phyloP scores from a whole-genome alignment of 2,329 filamentous ascomycete species.

The Apiospora marii region DNA sequence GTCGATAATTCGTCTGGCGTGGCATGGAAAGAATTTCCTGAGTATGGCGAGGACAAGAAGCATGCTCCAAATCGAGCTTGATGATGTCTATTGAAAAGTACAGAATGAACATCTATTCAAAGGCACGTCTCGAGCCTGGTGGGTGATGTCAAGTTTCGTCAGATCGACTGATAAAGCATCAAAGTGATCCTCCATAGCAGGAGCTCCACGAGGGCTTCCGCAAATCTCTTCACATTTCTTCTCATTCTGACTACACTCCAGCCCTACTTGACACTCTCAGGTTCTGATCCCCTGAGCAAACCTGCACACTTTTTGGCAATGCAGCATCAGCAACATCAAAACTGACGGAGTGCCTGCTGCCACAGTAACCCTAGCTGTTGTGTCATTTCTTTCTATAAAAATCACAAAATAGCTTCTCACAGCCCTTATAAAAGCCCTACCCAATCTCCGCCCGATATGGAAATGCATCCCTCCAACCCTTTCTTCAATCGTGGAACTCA shows the following conservation, averaged over 20 bases:
- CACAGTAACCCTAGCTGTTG: background rate
- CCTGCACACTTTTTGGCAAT: background rate
- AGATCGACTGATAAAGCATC: background rate
- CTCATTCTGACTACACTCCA: background rate
- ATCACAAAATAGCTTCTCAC: no score
- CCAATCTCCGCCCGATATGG: background rate
- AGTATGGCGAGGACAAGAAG: background rate
- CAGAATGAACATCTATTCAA: background rate
- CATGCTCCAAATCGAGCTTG: background rate
- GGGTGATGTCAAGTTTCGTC: background rate
- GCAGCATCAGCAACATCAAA: background rate
- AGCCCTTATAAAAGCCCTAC: background rate
- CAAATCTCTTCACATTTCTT: background rate
- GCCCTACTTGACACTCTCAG: background rate
- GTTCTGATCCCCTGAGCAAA: background rate
- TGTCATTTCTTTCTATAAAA: background rate
- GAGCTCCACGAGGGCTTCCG: background rate
- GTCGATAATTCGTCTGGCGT: background rate
- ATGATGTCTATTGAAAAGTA: background rate
- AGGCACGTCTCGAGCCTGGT: background rate
- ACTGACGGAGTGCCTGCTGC: background rate
- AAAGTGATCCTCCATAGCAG: background rate
- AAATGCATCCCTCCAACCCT: slow-evolving; percentile 10
- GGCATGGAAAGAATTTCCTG: no score
- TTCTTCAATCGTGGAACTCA: background rate